A percentile compares a stretch with the other conserved stretches of the same genome.
phyloP scores from a whole-genome alignment of 345 rosid genomes.

The Eutrema japonicum region DNA sequence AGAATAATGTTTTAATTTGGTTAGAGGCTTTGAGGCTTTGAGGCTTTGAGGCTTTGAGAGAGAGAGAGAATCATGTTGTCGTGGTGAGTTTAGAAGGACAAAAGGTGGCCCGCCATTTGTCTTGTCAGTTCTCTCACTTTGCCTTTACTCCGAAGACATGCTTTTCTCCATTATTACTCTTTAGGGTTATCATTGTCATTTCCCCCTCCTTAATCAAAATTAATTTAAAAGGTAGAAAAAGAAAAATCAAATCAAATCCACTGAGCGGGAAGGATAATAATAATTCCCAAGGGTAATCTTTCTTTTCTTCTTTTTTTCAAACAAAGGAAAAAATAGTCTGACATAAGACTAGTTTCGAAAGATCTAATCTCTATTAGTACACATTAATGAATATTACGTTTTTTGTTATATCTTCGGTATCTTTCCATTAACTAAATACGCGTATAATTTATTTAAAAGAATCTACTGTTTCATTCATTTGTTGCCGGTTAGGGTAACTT shows the following conservation, averaged over 20 bases:
- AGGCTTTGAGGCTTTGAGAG: background rate
- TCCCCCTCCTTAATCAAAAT: background rate
- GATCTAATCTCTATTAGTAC: constrained; percentile 2
- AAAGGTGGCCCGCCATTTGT: constrained; percentile 43
- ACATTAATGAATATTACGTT: constrained; percentile 7
- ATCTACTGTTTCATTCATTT: constrained; percentile 14
- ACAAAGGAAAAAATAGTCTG: background rate
- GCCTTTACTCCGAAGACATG: constrained; percentile 47
- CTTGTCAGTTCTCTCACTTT: constrained; percentile 43
- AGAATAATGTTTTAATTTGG: background rate
- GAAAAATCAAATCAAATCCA: constrained; percentile 37
- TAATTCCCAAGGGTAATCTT: no score
- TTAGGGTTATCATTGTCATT: constrained; percentile 18
- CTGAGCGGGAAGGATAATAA: constrained; percentile 42
- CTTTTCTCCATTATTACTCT: constrained; percentile 41
- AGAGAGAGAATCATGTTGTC: constrained; percentile 34
- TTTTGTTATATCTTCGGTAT: background rate
- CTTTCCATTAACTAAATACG: constrained; percentile 12
- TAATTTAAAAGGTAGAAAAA: no score
- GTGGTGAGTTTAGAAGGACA: constrained; percentile 25
- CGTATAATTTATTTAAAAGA: background rate
- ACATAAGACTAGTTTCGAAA: background rate
- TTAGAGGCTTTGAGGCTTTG: no score
- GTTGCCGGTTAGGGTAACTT: constrained; percentile 23
- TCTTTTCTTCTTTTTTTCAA: background rate